Evolutionary conservation across 495 filamentous ascomycete genomes (phyloP).

Genomic region (Astrothelium subdiscretum): DNA sequence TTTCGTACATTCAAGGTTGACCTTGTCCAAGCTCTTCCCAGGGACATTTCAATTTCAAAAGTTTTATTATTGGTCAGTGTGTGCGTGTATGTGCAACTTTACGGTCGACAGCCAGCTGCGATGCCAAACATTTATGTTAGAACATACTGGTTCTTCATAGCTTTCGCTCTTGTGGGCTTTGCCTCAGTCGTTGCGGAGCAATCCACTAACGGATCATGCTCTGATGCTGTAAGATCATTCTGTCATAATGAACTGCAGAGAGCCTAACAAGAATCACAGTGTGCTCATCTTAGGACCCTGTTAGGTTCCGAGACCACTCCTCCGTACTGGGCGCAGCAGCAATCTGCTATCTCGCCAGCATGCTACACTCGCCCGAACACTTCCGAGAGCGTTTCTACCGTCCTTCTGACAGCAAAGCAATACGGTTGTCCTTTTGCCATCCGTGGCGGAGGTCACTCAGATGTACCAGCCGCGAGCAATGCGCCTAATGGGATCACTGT

Average conservation of each 20-base stretch:
- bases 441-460: constrained; percentile 34
- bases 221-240: background rate
- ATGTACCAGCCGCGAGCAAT: constrained; percentile 38
- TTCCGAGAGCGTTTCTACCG: background rate
- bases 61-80: too few relatives aligned
- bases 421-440: constrained; percentile 27
- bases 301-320: background rate
- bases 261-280: background rate
- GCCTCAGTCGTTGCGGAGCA: background rate
- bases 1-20: too few relatives aligned
- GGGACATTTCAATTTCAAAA: too few relatives aligned
- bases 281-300: background rate
- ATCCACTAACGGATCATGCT: background rate
- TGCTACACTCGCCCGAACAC: constrained; percentile 1
- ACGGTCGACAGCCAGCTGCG: background rate
- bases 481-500: constrained; percentile 40
- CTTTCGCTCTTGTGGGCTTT: background rate
- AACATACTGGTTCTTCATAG: background rate
- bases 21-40: too few relatives aligned
- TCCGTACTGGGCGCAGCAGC: constrained; percentile 2
- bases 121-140: background rate
- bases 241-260: background rate
- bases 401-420: background rate
- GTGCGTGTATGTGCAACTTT: background rate
- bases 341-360: background rate